Conservation (phyloP, 2,329 filamentous ascomycete species). For the Thielaviopsis euricoi region DNA sequence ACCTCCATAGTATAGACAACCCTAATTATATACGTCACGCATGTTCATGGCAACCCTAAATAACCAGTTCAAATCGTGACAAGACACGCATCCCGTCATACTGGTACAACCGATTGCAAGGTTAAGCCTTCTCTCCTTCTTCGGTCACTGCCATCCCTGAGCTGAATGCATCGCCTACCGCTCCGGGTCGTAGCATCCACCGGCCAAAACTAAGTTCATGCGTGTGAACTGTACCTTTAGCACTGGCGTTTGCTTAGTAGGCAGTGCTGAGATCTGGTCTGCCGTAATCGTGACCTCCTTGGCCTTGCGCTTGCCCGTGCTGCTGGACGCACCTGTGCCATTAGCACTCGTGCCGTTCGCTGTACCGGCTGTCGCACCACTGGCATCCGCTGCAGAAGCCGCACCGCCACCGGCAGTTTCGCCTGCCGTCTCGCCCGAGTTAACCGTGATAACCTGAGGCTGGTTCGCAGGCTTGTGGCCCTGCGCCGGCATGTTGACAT, state of each 20-base stretch:
- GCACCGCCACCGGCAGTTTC: constrained; percentile 1
- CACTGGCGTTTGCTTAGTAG: constrained; percentile 90
- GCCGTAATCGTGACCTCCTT: constrained; percentile 84
- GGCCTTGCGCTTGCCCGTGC: constrained; percentile 50
- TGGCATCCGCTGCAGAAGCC: constrained; percentile 22
- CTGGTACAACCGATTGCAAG: no score
- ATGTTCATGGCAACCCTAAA: background rate
- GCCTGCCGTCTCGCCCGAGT: constrained; percentile 10
- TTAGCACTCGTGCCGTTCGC: constrained; percentile 16
- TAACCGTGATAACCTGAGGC: constrained; percentile 17
- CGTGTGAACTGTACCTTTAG: constrained; percentile 86
- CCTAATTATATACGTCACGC: background rate
- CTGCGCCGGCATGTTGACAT: constrained; percentile 58
- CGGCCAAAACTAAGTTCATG: constrained; percentile 86
- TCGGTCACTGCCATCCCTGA: no score
- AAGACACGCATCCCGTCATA: background rate
- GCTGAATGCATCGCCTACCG: background rate
- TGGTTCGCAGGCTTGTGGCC: constrained; percentile 39
- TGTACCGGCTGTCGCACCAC: constrained; percentile 21
- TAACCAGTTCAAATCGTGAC: no score
- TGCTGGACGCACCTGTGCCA: constrained; percentile 16
- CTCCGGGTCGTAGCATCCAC: constrained; percentile 47
- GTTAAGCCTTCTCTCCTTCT: background rate
- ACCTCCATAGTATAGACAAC: background rate
- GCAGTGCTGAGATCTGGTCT: constrained; percentile 87